Conservation (phyloP, 2,329 filamentous ascomycete genomes). For the Beauveria rudraprayagi region DNA sequence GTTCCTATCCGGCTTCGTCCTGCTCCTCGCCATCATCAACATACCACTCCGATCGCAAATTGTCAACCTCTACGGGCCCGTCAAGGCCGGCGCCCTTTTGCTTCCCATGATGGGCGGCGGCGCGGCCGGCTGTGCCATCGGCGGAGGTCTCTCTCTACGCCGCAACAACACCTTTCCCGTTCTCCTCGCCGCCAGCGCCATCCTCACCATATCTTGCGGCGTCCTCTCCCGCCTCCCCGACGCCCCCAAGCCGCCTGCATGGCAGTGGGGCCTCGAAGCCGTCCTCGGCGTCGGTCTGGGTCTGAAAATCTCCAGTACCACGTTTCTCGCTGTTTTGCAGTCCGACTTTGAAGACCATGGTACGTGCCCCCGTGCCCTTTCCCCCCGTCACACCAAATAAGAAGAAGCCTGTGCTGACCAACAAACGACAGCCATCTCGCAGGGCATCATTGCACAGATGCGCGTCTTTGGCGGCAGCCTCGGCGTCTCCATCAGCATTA, state of each 20-base stretch:
- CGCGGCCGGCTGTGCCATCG: slow-evolving; percentile 15
- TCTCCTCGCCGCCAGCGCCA: slow-evolving; percentile 14
- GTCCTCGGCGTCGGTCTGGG: slow-evolving; percentile 16
- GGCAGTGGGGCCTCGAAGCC: slow-evolving; percentile 15
- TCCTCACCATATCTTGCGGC: slow-evolving; percentile 14
- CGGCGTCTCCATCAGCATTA: slow-evolving; percentile 18
- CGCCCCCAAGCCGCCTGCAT: slow-evolving; percentile 6
- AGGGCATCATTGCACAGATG: slow-evolving; percentile 17
- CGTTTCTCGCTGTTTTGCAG: slow-evolving; percentile 16
- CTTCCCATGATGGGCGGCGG: slow-evolving; percentile 18
- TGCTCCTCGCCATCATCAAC: slow-evolving; percentile 17
- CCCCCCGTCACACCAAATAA: neutral
- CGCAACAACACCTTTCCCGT: slow-evolving; percentile 16
- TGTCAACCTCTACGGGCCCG: slow-evolving; percentile 16
- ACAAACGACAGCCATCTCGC: slow-evolving; percentile 12
- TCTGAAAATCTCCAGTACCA: slow-evolving; percentile 16
- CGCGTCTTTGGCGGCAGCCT: slow-evolving; percentile 21
- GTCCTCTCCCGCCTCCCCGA: slow-evolving; percentile 14
- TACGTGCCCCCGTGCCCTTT: slow-evolving; percentile 2
- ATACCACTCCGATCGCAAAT: slow-evolving; percentile 18
- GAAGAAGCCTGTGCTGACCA: neutral
- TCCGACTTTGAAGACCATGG: slow-evolving; percentile 17
- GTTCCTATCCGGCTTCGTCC: slow-evolving; percentile 16
- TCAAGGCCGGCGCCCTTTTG: slow-evolving; percentile 17
- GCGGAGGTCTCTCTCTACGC: slow-evolving; percentile 13